Base-by-base conservation (phyloP, 495 filamentous ascomycete species). In the Apodospora peruviana region DNA sequence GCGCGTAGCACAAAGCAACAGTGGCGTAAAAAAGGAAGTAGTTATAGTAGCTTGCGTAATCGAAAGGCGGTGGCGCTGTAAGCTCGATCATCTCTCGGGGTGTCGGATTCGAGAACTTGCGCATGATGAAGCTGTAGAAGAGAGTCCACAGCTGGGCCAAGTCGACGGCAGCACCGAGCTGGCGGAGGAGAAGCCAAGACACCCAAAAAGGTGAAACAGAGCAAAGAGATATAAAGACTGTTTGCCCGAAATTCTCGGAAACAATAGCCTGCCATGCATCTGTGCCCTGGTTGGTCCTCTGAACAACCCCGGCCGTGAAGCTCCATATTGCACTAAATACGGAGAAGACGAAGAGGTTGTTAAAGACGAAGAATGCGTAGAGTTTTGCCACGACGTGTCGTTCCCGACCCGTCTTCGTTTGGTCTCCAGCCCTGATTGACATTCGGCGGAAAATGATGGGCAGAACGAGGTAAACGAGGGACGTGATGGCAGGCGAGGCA, bases 41-140 rank as follows among this genome's bases (percentile, higher is more conserved):
- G 63, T 96, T 97, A 74, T 96, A 97, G 69, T 97, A 96, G 50
- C 80, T 88, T 43, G 93, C 89, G 58, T 96, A 98, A 56, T 96
- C 91, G 66, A 99, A 96, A 10, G 86, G 69, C 2, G 87, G 88
- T 39, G 93, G 93, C 35, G 94, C 94, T 7, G 91, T 94, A 69
- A 90, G 83, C 60, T 96, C 89, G 58, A 97, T 97, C 54, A 89
- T 74, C 65, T 99, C 86, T 36, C 93, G 81, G 35, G 93, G 94
- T 7, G 93, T 99, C 2, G 93, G 91, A 45, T 77, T 79, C 43
- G 87, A 79, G 58, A 95, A 95, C 16, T 82, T 90, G 55, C 87
- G 85, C 50, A 81, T 77, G 60, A 93, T 84, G 64, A 85, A 91
- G 50, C 88, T 85, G 76, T 84, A 90, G 22, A 83, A 65, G 34